These are phyloP conservation scores for Leccinum rimulosum DNA, from an alignment of 768 basidiomycete species.

Conservation along the genomic window DNA sequence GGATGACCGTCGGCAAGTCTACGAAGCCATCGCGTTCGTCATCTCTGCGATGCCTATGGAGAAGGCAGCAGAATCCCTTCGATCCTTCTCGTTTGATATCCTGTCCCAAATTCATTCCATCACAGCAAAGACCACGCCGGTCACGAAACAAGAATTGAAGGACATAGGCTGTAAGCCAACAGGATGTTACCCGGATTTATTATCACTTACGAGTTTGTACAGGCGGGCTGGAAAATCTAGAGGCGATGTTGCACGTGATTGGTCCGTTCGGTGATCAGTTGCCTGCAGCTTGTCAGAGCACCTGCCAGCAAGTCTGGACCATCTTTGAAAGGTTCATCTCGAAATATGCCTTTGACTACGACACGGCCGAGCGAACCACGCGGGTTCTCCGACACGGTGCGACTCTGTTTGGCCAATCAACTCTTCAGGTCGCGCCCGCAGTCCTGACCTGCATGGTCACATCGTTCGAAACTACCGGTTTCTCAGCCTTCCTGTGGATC, in stretches of 20 bases:
- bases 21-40: constrained; percentile 94
- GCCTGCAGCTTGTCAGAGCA: constrained; percentile 75
- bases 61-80: constrained; percentile 81
- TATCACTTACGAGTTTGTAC: constrained; percentile 9
- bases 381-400: constrained; percentile 83
- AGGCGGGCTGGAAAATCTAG: constrained; percentile 91
- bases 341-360: constrained; percentile 74
- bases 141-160: constrained; percentile 70
- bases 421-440: constrained; percentile 64
- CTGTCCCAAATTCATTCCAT: constrained; percentile 71
- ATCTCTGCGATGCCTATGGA: constrained; percentile 93
- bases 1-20: constrained; percentile 88
- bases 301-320: constrained; percentile 75
- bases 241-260: constrained; percentile 86
- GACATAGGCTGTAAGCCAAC: constrained; percentile 61
- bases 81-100: constrained; percentile 84
- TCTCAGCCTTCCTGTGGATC: constrained; percentile 92
- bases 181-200: background rate
- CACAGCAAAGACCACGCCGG: constrained; percentile 48
- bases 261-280: constrained; percentile 80
- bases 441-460: constrained; percentile 73
- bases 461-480: constrained; percentile 77
- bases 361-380: constrained; percentile 79
- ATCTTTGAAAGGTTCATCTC: constrained; percentile 79
- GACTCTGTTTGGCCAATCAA: constrained; percentile 69